phyloP scores from a whole-genome alignment of 2,329 filamentous ascomycete species.

The Apiospora phragmitis region DNA sequence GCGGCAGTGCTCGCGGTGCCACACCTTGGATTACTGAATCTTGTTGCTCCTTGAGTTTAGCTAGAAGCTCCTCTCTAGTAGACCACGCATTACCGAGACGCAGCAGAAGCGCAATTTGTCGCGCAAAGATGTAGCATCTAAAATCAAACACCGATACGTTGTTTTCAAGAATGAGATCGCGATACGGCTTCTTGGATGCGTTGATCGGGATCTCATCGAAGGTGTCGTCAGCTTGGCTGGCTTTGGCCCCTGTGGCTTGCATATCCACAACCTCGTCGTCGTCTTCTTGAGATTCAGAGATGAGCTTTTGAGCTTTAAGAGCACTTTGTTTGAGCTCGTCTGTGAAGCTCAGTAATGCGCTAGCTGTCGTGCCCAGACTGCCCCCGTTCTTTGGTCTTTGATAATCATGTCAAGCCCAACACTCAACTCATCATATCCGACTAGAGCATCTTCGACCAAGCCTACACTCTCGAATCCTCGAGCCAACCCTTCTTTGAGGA shows the following conservation, averaged over 20 bases:
- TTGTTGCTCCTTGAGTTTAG: conserved; percentile 63
- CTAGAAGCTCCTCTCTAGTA: conserved; percentile 61
- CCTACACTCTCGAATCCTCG: conserved; percentile 95
- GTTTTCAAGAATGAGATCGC: conserved; percentile 89
- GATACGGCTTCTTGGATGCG: conserved; percentile 75
- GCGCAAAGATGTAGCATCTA: conserved; percentile 86
- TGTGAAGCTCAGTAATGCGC: conserved; percentile 70
- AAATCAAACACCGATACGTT: conserved; percentile 97
- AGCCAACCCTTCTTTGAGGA: conserved; percentile 92
- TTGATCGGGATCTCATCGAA: conserved; percentile 62
- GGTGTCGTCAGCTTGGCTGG: conserved; percentile 33
- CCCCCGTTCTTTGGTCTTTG: conserved; percentile 66
- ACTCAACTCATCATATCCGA: conserved; percentile 92
- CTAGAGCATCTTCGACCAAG: conserved; percentile 89
- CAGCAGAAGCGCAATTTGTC: conserved; percentile 80
- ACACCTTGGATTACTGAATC: conserved; percentile 59
- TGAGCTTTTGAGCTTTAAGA: conserved; percentile 44
- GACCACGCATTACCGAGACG: conserved; percentile 76
- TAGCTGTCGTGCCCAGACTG: conserved; percentile 63
- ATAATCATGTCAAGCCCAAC: conserved; percentile 83
- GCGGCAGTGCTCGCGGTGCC: conserved; percentile 50
- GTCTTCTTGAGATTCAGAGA: conserved; percentile 36
- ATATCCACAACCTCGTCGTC: conserved; percentile 49
- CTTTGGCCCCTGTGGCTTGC: conserved; percentile 40
- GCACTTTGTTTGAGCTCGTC: conserved; percentile 68